Conservation (phyloP, 2,329 filamentous ascomycete species). For the Fusarium lateritium region DNA sequence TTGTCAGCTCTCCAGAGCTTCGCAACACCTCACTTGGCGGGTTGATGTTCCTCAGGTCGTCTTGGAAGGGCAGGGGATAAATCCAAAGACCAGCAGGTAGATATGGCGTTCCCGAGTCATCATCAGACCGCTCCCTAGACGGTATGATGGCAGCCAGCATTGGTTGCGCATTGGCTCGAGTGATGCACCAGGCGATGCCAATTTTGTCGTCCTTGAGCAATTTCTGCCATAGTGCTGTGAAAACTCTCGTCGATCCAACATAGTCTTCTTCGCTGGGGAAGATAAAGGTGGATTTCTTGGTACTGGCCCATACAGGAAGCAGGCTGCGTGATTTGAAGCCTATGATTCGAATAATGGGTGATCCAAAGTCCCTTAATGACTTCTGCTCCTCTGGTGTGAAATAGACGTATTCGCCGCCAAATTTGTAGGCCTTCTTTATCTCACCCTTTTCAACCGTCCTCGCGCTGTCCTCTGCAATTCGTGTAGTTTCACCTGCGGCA, state of each 20-base stretch:
- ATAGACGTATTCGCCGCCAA: slow-evolving; percentile 89
- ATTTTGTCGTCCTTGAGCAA: slow-evolving; percentile 84
- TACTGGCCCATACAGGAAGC: slow-evolving; percentile 86
- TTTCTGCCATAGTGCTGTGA: slow-evolving; percentile 91
- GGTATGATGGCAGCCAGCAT: slow-evolving; percentile 86
- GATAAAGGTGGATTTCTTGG: slow-evolving; percentile 90
- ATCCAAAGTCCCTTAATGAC: slow-evolving; percentile 82
- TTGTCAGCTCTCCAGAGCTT: slow-evolving; percentile 80
- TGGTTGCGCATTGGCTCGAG: slow-evolving; percentile 84
- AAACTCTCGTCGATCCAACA: slow-evolving; percentile 92
- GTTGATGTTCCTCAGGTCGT: slow-evolving; percentile 85
- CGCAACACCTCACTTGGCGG: slow-evolving; percentile 67
- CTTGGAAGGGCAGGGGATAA: slow-evolving; percentile 87
- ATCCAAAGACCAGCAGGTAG: slow-evolving; percentile 91
- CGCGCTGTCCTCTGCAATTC: slow-evolving; percentile 83
- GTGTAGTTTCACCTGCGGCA: slow-evolving; percentile 79
- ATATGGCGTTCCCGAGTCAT: slow-evolving; percentile 75
- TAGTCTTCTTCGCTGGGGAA: slow-evolving; percentile 94
- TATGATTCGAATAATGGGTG: slow-evolving; percentile 87
- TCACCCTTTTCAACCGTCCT: slow-evolving; percentile 84
- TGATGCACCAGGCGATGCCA: slow-evolving; percentile 90
- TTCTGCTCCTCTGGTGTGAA: slow-evolving; percentile 90
- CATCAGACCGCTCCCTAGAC: slow-evolving; percentile 75
- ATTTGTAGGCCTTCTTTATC: slow-evolving; percentile 94
- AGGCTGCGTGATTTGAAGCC: slow-evolving; percentile 89